Conservation (phyloP, 1,284 basidiomycete species). For the Microbotryum intermedium region DNA sequence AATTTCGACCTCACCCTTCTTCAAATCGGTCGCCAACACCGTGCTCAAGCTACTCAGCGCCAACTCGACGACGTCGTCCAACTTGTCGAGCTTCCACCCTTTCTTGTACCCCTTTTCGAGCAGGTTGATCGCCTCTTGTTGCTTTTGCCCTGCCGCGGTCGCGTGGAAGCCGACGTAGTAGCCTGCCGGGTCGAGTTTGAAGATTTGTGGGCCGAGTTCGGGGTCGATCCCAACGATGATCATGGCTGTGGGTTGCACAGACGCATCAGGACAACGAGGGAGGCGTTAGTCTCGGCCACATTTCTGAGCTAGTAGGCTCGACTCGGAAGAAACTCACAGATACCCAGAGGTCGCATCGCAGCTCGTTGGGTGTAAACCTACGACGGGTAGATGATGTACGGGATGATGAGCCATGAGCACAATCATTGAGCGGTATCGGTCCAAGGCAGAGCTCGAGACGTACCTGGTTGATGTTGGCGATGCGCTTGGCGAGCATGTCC, state of each 20-base stretch:
- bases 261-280: not conserved
- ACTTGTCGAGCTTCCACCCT: slow-evolving; percentile 22
- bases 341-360: slow-evolving; percentile 93
- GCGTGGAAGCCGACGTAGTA: slow-evolving; percentile 99
- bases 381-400: not conserved
- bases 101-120: slow-evolving; percentile 99
- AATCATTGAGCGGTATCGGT: not conserved
- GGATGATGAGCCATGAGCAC: not conserved
- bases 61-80: slow-evolving; percentile 50
- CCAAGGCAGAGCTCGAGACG: not conserved
- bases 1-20: slow-evolving; percentile 51
- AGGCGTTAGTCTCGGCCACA: not conserved
- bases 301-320: not conserved
- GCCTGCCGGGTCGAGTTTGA: slow-evolving; percentile 97
- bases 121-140: slow-evolving; percentile 93
- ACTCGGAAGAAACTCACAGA: slow-evolving; percentile 52
- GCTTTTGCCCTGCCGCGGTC: slow-evolving; percentile 91
- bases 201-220: slow-evolving; percentile 77
- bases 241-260: slow-evolving; percentile 57
- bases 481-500: slow-evolving; percentile 80
- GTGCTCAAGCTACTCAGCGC: slow-evolving; percentile 91
- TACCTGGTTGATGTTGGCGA: slow-evolving; percentile 97
- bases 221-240: slow-evolving; percentile 88
- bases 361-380: slow-evolving; percentile 50
- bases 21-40: slow-evolving; percentile 91